A percentile compares a stretch with the other conserved stretches of the same genome.
phyloP scores from a whole-genome alignment of 306 rosid genomes.

The Quercus wislizeni region DNA sequence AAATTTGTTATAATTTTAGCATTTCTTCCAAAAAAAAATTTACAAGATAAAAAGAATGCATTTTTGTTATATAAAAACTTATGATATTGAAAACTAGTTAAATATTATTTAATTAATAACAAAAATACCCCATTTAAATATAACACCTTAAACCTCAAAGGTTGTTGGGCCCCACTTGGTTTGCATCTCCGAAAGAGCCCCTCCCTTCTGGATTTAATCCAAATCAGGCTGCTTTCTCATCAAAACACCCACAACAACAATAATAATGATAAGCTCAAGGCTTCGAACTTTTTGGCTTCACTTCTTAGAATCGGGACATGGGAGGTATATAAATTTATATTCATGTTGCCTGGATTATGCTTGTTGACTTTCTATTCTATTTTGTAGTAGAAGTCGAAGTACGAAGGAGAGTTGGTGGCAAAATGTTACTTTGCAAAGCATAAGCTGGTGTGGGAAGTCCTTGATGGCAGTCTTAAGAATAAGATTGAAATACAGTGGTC shows the following conservation, averaged over 20 bases:
- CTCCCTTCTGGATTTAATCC: constrained; percentile 79
- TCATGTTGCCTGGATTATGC: not conserved
- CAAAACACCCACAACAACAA: constrained; percentile 21
- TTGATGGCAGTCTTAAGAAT: constrained; percentile 85
- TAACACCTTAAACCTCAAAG: no score
- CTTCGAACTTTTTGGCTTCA: constrained; percentile 73
- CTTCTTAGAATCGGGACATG: constrained; percentile 68
- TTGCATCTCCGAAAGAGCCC: constrained; percentile 81
- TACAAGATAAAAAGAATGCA: no score
- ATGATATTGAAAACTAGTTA: no score
- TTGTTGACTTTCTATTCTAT: constrained; percentile 2
- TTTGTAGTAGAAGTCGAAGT: constrained; percentile 73
- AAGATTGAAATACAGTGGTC: constrained; percentile 96
- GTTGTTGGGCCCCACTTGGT: constrained; percentile 43
- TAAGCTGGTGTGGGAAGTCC: constrained; percentile 91
- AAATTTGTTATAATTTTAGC: no score
- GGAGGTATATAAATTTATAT: constrained; percentile 48
- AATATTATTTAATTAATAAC: no score
- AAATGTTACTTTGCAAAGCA: constrained; percentile 90
- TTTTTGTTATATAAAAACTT: no score
- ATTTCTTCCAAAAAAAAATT: no score
- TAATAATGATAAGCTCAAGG: constrained; percentile 57
- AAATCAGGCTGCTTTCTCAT: constrained; percentile 77
- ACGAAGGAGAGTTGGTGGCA: constrained; percentile 85
- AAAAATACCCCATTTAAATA: no score